Evolutionary conservation across 2,329 filamentous ascomycete species (phyloP), one percentile per base, ranked within the genome.

Genomic region (Cytospora chrysosperma): DNA sequence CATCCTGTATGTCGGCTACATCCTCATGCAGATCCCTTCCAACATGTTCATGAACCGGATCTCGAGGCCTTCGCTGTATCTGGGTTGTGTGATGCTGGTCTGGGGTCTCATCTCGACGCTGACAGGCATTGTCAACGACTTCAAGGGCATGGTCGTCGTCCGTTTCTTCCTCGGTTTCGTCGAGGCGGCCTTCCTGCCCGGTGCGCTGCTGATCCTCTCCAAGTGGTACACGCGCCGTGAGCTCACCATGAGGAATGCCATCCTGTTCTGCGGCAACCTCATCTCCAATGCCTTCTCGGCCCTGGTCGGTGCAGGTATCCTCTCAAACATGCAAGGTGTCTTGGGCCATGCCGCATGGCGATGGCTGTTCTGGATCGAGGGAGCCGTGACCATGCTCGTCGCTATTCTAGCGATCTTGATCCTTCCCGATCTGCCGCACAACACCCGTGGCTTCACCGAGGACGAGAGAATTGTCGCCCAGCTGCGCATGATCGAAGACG

Each of bases 151-250:
- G 75, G 78, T 88, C 2, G 72, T 77, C 12, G 79, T 80, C 30
- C 82, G 86, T 6, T 87, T 88, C 72, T 81, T 86, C 69, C 74
- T 88, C 0, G 86, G 86, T 4, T 85, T 86, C 65, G 75, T 87
- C 56, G 86, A 88, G 72, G 87, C 87, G 0, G 85, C 86, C 1
- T 88, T 88, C 72, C 76, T 88, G 28, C 87, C 87, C 0, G 87
- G 87, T 50, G 84, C 84, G 0, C 78, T 89, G 13, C 78, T 88
- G 51, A 84, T 88, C 53, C 78, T 89, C 24, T 86, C 84, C 0
- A 86, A 88, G 68, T 90, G 86, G 82, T 90, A 90, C 73, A 89
- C 86, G 1, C 80, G 85, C 55, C 80, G 82, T 56, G 84, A 86
- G 73, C 69, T 87, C 65, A 79, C 81, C 17, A 75, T 76, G 60